Conservation (phyloP, 192 early-diverging fungal species). For the Podila epicladia region DNA sequence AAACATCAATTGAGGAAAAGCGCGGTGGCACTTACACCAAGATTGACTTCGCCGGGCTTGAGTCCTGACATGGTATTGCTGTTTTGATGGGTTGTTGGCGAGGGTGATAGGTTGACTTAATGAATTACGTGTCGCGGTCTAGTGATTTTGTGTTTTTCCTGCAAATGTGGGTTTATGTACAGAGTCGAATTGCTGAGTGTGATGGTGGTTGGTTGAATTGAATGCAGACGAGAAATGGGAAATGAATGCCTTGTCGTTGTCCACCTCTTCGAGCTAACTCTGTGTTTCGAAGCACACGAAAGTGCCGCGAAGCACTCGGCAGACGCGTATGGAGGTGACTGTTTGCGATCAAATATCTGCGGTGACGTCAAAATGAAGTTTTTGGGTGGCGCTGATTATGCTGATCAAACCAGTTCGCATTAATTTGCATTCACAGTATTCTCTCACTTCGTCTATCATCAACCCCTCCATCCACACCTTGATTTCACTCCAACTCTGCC, state of each 20-base stretch:
- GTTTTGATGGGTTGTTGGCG: conserved; percentile 13
- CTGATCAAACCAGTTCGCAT: not conserved
- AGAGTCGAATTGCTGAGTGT: not conserved
- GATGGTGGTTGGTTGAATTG: not conserved
- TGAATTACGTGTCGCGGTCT: not conserved
- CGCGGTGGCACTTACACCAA: conserved; percentile 76
- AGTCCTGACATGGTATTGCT: conserved; percentile 56
- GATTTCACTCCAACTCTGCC: not conserved
- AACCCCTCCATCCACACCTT: not conserved
- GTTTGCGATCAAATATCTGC: not conserved
- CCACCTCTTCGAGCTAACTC: not conserved
- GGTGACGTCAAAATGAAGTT: too few species aligned
- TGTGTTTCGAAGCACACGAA: not conserved
- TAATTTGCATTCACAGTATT: not conserved
- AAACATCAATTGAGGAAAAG: too few species aligned
- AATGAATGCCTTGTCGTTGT: not conserved
- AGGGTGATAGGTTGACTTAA: not conserved
- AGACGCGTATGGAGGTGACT: not conserved
- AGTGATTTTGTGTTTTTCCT: not conserved
- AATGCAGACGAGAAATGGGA: not conserved
- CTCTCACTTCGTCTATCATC: not conserved
- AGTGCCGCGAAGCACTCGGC: not conserved
- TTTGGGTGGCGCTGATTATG: too few species aligned
- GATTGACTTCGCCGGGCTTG: conserved; percentile 95
- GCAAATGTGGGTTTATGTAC: too few species aligned